Conservation (phyloP, 768 basidiomycete species). For the Pleurotus eryngii region DNA sequence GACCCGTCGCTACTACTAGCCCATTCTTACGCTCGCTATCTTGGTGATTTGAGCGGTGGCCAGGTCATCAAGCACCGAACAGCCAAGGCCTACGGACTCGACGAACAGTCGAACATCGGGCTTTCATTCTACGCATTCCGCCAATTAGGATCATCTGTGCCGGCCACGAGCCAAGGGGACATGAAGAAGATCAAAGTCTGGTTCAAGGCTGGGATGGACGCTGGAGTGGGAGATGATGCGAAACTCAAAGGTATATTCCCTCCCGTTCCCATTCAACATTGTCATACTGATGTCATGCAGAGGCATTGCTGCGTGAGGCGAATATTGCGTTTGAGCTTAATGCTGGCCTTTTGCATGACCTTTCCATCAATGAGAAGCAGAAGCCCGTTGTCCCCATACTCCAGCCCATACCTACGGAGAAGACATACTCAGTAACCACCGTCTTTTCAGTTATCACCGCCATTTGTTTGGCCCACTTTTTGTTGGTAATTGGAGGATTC, state of each 20-base stretch:
- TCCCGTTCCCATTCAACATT: neutral
- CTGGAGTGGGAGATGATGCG: conserved; percentile 38
- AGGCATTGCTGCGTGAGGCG: conserved; percentile 44
- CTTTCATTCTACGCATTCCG: conserved; percentile 69
- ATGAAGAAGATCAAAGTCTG: conserved; percentile 75
- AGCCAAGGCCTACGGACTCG: conserved; percentile 65
- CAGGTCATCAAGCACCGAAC: conserved; percentile 63
- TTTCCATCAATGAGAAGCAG: conserved; percentile 31
- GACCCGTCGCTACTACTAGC: conserved; percentile 60
- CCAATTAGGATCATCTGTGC: conserved; percentile 43
- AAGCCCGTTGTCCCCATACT: conserved; percentile 23
- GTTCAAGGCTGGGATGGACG: conserved; percentile 57
- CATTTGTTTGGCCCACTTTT: conserved; percentile 49
- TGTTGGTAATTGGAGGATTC: conserved; percentile 43
- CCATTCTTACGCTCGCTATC: conserved; percentile 80
- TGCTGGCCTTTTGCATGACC: conserved; percentile 38
- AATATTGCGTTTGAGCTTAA: conserved; percentile 47
- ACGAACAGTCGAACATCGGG: conserved; percentile 45
- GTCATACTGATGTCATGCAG: conserved; percentile 22
- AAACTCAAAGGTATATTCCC: conserved; percentile 38
- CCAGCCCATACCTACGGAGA: neutral
- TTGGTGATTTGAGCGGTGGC: conserved; percentile 79
- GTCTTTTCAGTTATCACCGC: conserved; percentile 19
- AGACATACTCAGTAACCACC: conserved; percentile 18
- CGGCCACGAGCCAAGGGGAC: conserved; percentile 46